Evolutionary conservation across 306 rosid genomes (phyloP), one percentile per base, ranked within the genome.

Genomic region (Heteromeles arbutifolia): DNA sequence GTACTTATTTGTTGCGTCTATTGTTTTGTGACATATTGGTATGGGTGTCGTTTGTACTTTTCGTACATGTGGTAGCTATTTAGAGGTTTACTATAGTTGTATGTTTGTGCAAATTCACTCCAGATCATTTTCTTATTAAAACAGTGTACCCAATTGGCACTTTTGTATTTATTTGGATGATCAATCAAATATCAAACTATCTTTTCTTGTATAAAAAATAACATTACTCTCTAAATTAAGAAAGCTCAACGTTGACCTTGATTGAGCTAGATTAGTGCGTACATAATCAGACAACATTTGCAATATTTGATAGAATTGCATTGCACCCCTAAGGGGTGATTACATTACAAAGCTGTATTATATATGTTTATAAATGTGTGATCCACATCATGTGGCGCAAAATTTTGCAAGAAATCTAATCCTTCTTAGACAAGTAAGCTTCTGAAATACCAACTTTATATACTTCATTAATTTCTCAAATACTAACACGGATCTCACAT

Each of bases 211-310:
- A 37, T 1, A 7, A 32, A 32, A 37, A 34, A 45, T 0, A 48
- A 15, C 54, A 48, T 2, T 17, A 15, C 18, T 48, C 19, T 48
- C 17, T 11, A 26, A 13, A 61, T 61, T 12, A 61, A 61, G 21
- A 28, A 70, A 39, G 74, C 67, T 62, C 13, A 31, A 50, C n/a
- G 45, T 68, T 74, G 66, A 68, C 71, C 66, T 74, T 25, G 3
- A 32, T 14, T 31, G 57, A 4, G 29, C 17, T 44, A 59, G 15
- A 58, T 68, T 80, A 5, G 39, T 68, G 67, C 66, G 13, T 21
- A 50, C 72, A 37, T 54, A 61, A 74, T 9, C 71, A 50, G 14
- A 37, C 31, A 8, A 34, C 58, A 80, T 29, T 72, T 34, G 79
- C 11, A 50, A 5, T 18, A 15, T 14, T 48, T 69, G 26, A 24